Evolutionary conservation across 2,329 filamentous ascomycete genomes (phyloP), one percentile per base, ranked within the genome.

Genomic region (Hypocrella siamensis): DNA sequence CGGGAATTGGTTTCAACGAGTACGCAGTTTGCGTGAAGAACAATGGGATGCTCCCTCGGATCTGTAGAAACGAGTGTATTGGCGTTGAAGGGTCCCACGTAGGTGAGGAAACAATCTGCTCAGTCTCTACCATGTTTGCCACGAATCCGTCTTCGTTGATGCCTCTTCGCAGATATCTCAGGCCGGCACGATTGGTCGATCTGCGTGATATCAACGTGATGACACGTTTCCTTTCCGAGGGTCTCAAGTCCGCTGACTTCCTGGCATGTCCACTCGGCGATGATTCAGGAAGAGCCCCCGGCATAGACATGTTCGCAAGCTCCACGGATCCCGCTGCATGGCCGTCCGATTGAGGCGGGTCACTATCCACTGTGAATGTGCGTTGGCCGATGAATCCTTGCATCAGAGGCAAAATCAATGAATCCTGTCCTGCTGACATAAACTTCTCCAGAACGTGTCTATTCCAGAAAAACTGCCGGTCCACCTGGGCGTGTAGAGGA

Each of bases 11-110:
- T 48, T 93, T 94, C 42, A 96, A 72, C 8, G 84, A 85, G 52
- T 93, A 96, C 0, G 88, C 86, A 0, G 81, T 84, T 47, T 98
- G 90, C 0, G 86, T 92, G 49, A 94, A 98, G 60, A 90, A 96
- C 0, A 96, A 56, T 0, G 90, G 90, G 40, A 96, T 93, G 16
- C 86, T 94, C 6, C 86, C 88, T 40, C 90, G 72, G 17, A 85
- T 64, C 49, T 98, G 90, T 4, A 92, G 60, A 44, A 93, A 92
- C 0, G 85, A 93, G 51, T 83, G 81, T 3, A 78, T 64, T 41
- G 73, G 82, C 3, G 54, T 60, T 0, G 64, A 56, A 0, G 65
- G 48, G 14, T 74, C 65, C 74, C 80, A 86, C 1, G 65, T 63
- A 2, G 74, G 61, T 0, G 70, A 68, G 0, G 83, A 90, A 3